Evolutionary conservation across 2,329 filamentous ascomycete genomes (phyloP).

Genomic region (Orbilia quercus): DNA sequence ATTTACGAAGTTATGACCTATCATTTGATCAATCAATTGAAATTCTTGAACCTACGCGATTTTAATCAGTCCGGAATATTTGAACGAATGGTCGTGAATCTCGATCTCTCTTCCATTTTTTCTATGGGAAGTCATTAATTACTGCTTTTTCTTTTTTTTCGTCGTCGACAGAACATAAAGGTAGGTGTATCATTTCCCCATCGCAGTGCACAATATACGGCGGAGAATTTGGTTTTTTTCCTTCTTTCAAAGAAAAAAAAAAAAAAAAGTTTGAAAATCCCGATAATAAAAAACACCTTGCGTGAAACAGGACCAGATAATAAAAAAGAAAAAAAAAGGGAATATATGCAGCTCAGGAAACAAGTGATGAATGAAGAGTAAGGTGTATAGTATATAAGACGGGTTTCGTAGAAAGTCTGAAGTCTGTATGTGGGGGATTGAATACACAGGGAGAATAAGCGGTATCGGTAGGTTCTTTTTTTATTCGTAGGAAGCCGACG

Average conservation of each 20-base stretch:
- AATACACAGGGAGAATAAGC: conserved; percentile 44
- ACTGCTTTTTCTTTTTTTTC: conserved; percentile 52
- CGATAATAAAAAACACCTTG: conserved; percentile 57
- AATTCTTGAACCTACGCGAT: too few species aligned
- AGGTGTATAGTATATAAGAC: conserved; percentile 41
- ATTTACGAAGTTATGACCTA: too few species aligned
- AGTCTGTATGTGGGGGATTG: conserved; percentile 35
- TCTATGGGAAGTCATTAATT: conserved; percentile 56
- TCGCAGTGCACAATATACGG: conserved; percentile 24
- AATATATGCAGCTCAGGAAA: conserved; percentile 52
- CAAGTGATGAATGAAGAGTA: conserved; percentile 33
- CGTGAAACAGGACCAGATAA: conserved; percentile 54
- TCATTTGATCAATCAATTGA: too few species aligned
- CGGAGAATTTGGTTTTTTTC: conserved; percentile 25
- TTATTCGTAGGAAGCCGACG: background rate
- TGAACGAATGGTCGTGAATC: conserved; percentile 28
- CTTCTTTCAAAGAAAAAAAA: conserved; percentile 46
- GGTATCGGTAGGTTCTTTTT: conserved; percentile 25
- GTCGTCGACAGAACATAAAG: conserved; percentile 40
- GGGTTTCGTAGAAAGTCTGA: conserved; percentile 40
- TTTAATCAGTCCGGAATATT: too few species aligned
- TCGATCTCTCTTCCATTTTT: conserved; percentile 53
- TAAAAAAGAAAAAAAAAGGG: conserved; percentile 34
- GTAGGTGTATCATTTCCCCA: conserved; percentile 24
- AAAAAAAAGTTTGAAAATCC: conserved; percentile 48